Conservation (phyloP, 768 basidiomycete genomes). For the Dentipellis sp. region DNA sequence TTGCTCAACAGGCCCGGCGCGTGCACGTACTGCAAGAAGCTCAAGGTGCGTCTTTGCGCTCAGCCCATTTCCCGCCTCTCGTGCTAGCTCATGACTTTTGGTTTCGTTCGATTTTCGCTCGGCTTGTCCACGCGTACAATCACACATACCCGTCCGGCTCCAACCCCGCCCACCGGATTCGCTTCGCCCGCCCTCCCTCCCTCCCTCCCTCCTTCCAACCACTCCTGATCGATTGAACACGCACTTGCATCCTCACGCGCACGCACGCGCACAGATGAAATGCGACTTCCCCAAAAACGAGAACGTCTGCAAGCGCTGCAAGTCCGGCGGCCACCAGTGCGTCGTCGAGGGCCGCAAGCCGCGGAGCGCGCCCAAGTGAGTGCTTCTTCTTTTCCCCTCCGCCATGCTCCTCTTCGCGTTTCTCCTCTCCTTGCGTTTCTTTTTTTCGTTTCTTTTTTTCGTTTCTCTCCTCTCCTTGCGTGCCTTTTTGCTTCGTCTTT, state of each 20-base stretch:
- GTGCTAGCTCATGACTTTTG: not conserved
- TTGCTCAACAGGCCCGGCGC: conserved; percentile 53
- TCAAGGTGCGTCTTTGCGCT: conserved; percentile 63
- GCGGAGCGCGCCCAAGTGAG: conserved; percentile 75
- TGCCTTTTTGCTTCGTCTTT: too few relatives aligned
- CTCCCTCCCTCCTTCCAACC: too few relatives aligned
- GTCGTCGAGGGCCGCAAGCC: conserved; percentile 80
- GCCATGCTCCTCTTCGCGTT: not conserved
- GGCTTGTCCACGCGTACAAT: too few relatives aligned
- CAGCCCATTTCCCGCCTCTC: not conserved
- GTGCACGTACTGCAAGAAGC: conserved; percentile 79
- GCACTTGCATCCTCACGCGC: conserved; percentile 3
- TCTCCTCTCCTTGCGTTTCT: too few relatives aligned
- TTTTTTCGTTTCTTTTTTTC: too few relatives aligned
- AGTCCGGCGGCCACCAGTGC: conserved; percentile 61
- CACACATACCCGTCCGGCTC: too few relatives aligned
- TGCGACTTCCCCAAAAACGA: conserved; percentile 70
- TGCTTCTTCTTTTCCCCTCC: conserved; percentile 12
- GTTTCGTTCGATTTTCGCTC: not conserved
- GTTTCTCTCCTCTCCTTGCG: too few relatives aligned
- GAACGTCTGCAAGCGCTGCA: conserved; percentile 74
- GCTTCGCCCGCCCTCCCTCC: too few relatives aligned
- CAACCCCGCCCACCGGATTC: too few relatives aligned
- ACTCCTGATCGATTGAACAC: too few relatives aligned
- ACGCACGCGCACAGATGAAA: conserved; percentile 53